Conservation (phyloP, 2,329 filamentous ascomycete species). For the Phialemonium atrogriseum region DNA sequence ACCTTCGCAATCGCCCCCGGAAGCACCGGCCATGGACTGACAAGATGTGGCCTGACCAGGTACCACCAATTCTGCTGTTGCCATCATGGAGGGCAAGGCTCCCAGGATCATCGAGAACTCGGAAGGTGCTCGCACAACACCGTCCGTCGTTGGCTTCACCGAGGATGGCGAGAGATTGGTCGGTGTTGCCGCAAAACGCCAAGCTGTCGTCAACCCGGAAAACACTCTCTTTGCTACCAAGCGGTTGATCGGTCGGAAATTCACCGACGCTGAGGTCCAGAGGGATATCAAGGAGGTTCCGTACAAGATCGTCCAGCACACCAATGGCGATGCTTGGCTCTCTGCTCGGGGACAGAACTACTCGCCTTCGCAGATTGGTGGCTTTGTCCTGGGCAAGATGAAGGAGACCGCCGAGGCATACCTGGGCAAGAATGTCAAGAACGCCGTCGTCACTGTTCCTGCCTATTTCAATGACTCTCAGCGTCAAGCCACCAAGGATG, state of each 20-base stretch:
- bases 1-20: background rate
- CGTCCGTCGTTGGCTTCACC: conserved; percentile 91
- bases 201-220: conserved; percentile 96
- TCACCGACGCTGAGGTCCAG: conserved; percentile 87
- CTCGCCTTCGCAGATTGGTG: conserved; percentile 96
- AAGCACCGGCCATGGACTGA: background rate
- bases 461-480: conserved; percentile 99
- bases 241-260: conserved; percentile 97
- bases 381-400: conserved; percentile 96
- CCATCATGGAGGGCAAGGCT: conserved; percentile 93
- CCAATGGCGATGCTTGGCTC: conserved; percentile 94
- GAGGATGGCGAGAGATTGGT: conserved; percentile 94
- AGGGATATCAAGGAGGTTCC: conserved; percentile 95
- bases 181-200: conserved; percentile 94
- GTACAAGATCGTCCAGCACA: conserved; percentile 97
- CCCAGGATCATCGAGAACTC: conserved; percentile 97
- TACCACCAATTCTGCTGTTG: conserved; percentile 96
- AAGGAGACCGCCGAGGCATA: conserved; percentile 97
- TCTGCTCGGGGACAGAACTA: conserved; percentile 90
- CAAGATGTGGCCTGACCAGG: conserved; percentile 29
- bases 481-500: conserved; percentile 96
- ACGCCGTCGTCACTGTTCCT: conserved; percentile 92
- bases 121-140: conserved; percentile 86
- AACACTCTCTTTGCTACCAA: conserved; percentile 98
- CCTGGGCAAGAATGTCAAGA: conserved; percentile 83